These are phyloP conservation scores for Monilinia vaccinii-corymbosi DNA, from an alignment of 2,329 filamentous ascomycete genomes.

Conservation along the genomic window DNA sequence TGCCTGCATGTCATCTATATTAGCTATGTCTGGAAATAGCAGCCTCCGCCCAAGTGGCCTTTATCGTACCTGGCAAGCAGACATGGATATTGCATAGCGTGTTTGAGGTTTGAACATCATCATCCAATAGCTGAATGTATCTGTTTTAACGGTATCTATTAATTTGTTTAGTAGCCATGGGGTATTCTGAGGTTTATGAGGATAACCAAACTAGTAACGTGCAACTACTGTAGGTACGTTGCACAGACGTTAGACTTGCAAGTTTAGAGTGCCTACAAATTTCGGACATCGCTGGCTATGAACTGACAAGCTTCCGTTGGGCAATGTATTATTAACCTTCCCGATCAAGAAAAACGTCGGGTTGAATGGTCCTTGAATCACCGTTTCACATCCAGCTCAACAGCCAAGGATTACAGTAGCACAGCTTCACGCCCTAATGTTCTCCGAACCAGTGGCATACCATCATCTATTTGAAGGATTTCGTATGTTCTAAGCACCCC, in stretches of 20 bases:
- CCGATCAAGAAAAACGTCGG: neutral
- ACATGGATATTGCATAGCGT: neutral
- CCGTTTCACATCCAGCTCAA: neutral
- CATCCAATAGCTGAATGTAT: neutral
- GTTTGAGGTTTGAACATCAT: neutral
- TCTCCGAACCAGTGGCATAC: neutral
- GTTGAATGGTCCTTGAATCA: neutral
- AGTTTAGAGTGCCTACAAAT: neutral
- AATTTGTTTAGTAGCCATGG: neutral
- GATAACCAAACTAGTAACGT: neutral
- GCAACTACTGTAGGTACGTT: neutral
- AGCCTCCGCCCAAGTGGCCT: neutral
- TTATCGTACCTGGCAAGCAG: neutral
- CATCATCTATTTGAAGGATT: neutral
- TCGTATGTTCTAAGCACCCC: neutral
- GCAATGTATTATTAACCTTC: neutral
- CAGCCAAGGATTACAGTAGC: neutral
- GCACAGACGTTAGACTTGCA: neutral
- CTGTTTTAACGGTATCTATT: neutral
- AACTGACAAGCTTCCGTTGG: neutral
- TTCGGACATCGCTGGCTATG: neutral
- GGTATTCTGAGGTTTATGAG: neutral
- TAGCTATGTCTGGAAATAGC: neutral
- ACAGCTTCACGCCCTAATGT: neutral
- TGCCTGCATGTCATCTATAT: neutral